Evolutionary conservation across 2,329 filamentous ascomycete genomes (phyloP), one percentile per base, ranked within the genome.

Genomic region (Trichoderma simmonsii): DNA sequence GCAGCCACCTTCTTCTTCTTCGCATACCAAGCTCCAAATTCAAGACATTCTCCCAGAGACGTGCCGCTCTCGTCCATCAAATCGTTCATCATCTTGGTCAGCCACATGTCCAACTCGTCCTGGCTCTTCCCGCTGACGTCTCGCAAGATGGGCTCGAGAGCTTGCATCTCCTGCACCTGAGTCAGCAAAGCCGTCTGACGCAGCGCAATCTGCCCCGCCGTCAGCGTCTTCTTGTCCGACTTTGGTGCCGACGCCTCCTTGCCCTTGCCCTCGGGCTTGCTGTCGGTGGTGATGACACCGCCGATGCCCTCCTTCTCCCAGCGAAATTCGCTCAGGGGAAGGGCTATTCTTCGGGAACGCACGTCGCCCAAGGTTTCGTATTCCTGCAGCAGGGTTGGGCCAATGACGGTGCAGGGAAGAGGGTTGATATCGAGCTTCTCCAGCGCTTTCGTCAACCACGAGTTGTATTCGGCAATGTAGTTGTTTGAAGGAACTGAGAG

Each of bases 21-120:
- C 73, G 91, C 97, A 80, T 91, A 96, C 85, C 95, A 98, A 80
- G 94, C 96, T 48, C 95, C 93, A 75, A 94, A 90, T 77, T 89
- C 93, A 24, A 98, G 83, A 81, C 94, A 97, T 81, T 98, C 95
- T 62, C 95, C 94, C 84, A 90, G 94, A 62, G 89, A 90, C 21
- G 93, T 91, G 24, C 93, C 93, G 70, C 90, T 91, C 73, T 95
- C 91, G 79, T 92, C 90, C 78, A 97, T 87, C 77, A 98, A 82
- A 81, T 96, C 92, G 61, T 89, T 88, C 87, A 94, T 95, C 92
- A 97, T 93, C 81, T 91, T 93, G 54, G 91, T 90, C 83, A 93
- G 90, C 95, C 95, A 98, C 56, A 90, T 86, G 80, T 97, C 93
- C 94, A 94, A 98, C 82, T 98, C 95, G 76, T 97, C 94, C 78